These are phyloP conservation scores for Ogataea polymorpha DNA, from an alignment of 805 yeast species.

Conservation along the genomic window DNA sequence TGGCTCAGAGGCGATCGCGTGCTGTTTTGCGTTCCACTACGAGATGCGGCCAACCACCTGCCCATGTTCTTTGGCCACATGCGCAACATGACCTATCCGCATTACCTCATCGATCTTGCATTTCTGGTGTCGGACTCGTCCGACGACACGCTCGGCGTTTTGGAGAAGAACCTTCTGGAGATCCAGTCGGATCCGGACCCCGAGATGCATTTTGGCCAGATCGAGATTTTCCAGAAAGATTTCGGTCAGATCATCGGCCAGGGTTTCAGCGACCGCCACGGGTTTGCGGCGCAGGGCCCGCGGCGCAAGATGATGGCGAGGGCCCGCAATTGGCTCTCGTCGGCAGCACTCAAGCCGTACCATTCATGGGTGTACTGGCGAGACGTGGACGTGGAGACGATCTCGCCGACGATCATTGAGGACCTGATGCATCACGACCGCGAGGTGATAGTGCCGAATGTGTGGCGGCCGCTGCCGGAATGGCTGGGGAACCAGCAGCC, in stretches of 20 bases:
- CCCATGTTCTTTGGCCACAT: slow-evolving; percentile 61
- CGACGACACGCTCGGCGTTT: slow-evolving; percentile 77
- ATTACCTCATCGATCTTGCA: slow-evolving; percentile 55
- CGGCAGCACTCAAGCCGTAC: slow-evolving; percentile 84
- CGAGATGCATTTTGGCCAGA: slow-evolving; percentile 69
- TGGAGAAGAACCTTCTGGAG: slow-evolving; percentile 52
- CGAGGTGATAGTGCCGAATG: slow-evolving; percentile 93
- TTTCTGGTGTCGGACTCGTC: slow-evolving; percentile 88
- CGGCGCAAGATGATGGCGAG: slow-evolving; percentile 93
- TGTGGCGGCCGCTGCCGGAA: slow-evolving; percentile 87
- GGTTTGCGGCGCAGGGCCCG: slow-evolving; percentile 94
- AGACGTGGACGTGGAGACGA: slow-evolving; percentile 94
- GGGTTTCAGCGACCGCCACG: slow-evolving; percentile 89
- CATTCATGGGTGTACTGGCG: slow-evolving; percentile 98
- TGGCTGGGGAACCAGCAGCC: slow-evolving; percentile 86
- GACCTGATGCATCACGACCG: slow-evolving; percentile 88
- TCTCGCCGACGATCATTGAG: slow-evolving; percentile 79
- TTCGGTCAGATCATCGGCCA: slow-evolving; percentile 94
- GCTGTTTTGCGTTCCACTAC: slow-evolving; percentile 53
- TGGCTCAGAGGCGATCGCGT: slow-evolving; percentile 54
- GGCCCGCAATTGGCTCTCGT: slow-evolving; percentile 90
- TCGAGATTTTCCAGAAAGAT: slow-evolving; percentile 86
- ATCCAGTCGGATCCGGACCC: slow-evolving; percentile 66
- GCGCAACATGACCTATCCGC: slow-evolving; percentile 57
- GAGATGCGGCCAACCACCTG: slow-evolving; percentile 59